phyloP scores from a whole-genome alignment of 441 rosid species.

The Flueggea neowawraea region DNA sequence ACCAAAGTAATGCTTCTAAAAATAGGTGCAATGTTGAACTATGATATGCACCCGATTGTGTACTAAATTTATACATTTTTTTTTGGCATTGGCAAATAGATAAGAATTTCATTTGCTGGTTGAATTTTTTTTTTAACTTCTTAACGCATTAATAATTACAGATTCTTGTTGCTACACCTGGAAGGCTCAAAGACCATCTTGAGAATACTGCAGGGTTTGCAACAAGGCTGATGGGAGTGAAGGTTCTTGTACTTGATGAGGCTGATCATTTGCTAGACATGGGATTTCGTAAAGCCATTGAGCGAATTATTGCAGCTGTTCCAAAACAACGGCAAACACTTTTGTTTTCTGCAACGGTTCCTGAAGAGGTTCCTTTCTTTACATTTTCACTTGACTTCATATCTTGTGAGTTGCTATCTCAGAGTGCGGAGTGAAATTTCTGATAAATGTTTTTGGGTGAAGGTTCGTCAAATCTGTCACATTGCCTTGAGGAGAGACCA shows the following conservation, averaged over 20 bases:
- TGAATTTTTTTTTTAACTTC: neutral
- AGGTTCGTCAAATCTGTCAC: constrained; percentile 93
- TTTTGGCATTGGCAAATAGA: neutral
- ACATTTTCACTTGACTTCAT: neutral
- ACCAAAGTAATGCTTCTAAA: too few relatives aligned
- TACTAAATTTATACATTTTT: constrained; percentile 6
- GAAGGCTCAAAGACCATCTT: constrained; percentile 92
- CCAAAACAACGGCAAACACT: constrained; percentile 93
- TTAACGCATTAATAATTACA: constrained; percentile 31
- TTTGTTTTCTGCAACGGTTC: constrained; percentile 90
- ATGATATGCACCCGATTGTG: neutral
- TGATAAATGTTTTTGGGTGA: constrained; percentile 29
- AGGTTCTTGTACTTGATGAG: constrained; percentile 93
- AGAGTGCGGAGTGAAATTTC: constrained; percentile 4
- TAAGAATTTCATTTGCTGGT: constrained; percentile 1
- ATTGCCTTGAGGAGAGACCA: constrained; percentile 83
- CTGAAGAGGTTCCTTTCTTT: constrained; percentile 63
- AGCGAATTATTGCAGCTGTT: constrained; percentile 75
- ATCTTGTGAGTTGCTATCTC: neutral
- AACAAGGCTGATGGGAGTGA: constrained; percentile 84
- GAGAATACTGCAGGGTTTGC: constrained; percentile 96
- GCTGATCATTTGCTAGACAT: constrained; percentile 93
- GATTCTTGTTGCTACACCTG: constrained; percentile 98
- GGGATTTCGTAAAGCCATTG: constrained; percentile 95
- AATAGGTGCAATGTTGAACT: too few relatives aligned